Percentiles rank a stretch among this genome's conserved stretches.
phyloP scores from a whole-genome alignment of 129 eudicot genomes.

The Ambrosia artemisiifolia region DNA sequence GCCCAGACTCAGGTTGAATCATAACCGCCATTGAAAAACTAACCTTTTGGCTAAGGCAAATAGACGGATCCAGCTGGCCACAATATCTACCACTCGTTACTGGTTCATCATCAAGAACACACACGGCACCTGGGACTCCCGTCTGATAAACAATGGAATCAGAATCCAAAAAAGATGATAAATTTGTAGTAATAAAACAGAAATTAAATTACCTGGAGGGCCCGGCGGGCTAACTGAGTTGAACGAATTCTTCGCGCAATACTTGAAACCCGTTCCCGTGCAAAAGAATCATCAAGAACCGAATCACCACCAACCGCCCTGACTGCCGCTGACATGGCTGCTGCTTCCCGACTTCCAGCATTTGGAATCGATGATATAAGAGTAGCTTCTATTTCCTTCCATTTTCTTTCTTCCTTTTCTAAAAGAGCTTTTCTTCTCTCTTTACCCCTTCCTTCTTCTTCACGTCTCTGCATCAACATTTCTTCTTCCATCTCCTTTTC shows the following conservation, averaged over 20 bases:
- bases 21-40: slow-evolving; percentile 78
- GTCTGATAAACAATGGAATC: slow-evolving; percentile 42
- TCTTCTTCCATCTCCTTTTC: slow-evolving; percentile 99
- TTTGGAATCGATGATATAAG: slow-evolving; percentile 92
- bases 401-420: slow-evolving; percentile 97
- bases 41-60: slow-evolving; percentile 75
- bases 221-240: slow-evolving; percentile 90
- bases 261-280: slow-evolving; percentile 87
- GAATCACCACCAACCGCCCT: slow-evolving; percentile 99
- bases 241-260: slow-evolving; percentile 85
- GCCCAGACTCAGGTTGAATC: slow-evolving; percentile 98
- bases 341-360: slow-evolving; percentile 96
- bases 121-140: slow-evolving; percentile 84
- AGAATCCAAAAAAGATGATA: not conserved
- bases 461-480: slow-evolving; percentile 93
- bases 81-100: slow-evolving; percentile 81
- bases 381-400: slow-evolving; percentile 98
- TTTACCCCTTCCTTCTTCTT: slow-evolving; percentile 98
- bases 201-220: slow-evolving; percentile 56
- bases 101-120: slow-evolving; percentile 98
- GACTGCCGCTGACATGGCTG: slow-evolving; percentile 98
- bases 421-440: slow-evolving; percentile 93
- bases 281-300: slow-evolving; percentile 91
- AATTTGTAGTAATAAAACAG: not conserved
- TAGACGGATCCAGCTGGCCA: slow-evolving; percentile 73